Percentiles rank a stretch among this genome's conserved stretches.
phyloP scores from a whole-genome alignment of 768 basidiomycete species.

The Suillus weaverae region DNA sequence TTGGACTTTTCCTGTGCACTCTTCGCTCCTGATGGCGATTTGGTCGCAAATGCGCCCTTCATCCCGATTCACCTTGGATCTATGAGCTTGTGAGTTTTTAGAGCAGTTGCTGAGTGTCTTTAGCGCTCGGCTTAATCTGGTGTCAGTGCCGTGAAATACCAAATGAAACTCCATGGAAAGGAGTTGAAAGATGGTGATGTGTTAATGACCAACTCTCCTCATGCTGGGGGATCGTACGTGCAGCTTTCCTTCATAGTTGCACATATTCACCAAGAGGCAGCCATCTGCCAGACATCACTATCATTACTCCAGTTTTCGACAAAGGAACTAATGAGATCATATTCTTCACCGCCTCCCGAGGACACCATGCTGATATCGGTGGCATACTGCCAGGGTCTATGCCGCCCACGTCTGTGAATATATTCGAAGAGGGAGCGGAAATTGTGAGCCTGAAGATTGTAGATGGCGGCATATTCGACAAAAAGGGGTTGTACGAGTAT shows the following conservation, averaged over 20 bases:
- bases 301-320: conserved; percentile 90
- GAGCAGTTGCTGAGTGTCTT: background rate
- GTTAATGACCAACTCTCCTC: conserved; percentile 88
- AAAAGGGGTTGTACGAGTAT: conserved; percentile 68
- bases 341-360: conserved; percentile 91
- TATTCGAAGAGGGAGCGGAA: conserved; percentile 93
- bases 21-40: conserved; percentile 91
- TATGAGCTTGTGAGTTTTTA: conserved; percentile 78
- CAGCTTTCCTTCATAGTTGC: conserved; percentile 14
- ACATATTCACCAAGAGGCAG: conserved; percentile 25
- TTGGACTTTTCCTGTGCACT: conserved; percentile 95
- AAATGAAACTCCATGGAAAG: conserved; percentile 75
- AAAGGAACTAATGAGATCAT: conserved; percentile 68
- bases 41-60: conserved; percentile 93
- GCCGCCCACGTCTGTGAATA: conserved; percentile 89
- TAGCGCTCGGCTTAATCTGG: background rate
- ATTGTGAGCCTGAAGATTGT: conserved; percentile 93
- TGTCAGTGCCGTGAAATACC: conserved; percentile 79
- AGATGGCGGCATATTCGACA: conserved; percentile 75
- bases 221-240: conserved; percentile 84
- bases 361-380: conserved; percentile 93
- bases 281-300: conserved; percentile 86
- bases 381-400: conserved; percentile 93
- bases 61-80: conserved; percentile 86
- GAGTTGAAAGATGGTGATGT: conserved; percentile 87